phyloP scores from a whole-genome alignment of 257 asterid genomes.

The Salvia rosmarinus region DNA sequence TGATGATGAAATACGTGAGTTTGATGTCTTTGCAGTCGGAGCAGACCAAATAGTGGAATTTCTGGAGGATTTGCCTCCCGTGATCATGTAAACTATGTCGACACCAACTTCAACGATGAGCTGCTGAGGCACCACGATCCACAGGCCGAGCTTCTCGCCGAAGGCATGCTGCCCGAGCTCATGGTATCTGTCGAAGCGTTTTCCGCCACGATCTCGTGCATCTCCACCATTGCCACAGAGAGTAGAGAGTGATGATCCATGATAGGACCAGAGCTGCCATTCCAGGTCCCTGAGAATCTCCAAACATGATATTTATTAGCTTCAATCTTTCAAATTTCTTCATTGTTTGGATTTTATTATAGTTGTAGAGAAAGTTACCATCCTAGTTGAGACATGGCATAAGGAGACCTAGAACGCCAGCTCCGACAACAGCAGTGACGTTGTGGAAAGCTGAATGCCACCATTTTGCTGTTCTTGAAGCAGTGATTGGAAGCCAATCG shows the following conservation, averaged over 20 bases:
- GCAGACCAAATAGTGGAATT: constrained; percentile 33
- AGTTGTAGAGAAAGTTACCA: neutral
- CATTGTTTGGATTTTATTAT: too few species aligned
- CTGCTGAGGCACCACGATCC: constrained; percentile 47
- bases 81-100: constrained; percentile 46
- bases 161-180: constrained; percentile 39
- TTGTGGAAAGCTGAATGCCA: constrained; percentile 22
- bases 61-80: constrained; percentile 40
- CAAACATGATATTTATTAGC: neutral
- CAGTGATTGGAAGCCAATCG: constrained; percentile 24
- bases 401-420: too few species aligned
- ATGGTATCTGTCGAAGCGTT: constrained; percentile 45
- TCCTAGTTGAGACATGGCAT: too few species aligned
- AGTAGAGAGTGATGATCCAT: constrained; percentile 36
- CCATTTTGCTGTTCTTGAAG: constrained; percentile 26
- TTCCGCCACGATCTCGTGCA: constrained; percentile 46
- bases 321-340: too few species aligned
- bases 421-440: neutral
- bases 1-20: constrained; percentile 40
- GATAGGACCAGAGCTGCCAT: too few species aligned
- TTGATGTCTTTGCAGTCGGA: constrained; percentile 27
- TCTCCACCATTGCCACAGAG: constrained; percentile 51
- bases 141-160: constrained; percentile 40
- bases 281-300: neutral
- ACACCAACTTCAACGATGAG: constrained; percentile 41